Percentiles rank a stretch among this genome's conserved stretches.
Conservation (phyloP, 78 protist genomes). For the Salpingoeca rosetta region DNA sequence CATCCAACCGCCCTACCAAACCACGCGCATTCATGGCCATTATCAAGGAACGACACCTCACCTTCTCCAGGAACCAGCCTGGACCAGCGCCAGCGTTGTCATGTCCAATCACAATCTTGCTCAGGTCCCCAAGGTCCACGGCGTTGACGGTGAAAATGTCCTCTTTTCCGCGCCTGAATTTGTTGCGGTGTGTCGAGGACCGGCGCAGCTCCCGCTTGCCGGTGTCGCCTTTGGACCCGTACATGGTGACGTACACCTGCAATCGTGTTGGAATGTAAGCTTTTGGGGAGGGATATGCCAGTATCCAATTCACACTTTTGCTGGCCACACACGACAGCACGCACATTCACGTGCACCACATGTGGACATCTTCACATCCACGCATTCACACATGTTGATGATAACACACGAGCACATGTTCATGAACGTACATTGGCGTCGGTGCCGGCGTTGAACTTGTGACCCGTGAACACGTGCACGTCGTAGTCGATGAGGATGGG, state of each 20-base stretch:
- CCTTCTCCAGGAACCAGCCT: constrained; percentile 11
- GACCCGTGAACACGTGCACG: background rate
- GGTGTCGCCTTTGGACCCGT: background rate
- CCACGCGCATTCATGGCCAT: too few relatives aligned
- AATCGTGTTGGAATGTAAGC: too few relatives aligned
- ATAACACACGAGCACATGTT: too few relatives aligned
- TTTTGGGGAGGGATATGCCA: too few relatives aligned
- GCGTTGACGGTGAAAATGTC: background rate
- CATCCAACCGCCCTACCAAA: too few relatives aligned
- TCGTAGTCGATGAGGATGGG: background rate
- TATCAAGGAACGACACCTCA: too few relatives aligned
- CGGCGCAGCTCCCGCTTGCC: background rate
- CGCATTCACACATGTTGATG: too few relatives aligned
- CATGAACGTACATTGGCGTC: too few relatives aligned
- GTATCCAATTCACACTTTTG: too few relatives aligned
- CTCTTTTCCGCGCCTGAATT: background rate
- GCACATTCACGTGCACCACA: too few relatives aligned
- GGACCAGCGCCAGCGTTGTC: constrained; percentile 10
- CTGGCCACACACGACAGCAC: too few relatives aligned
- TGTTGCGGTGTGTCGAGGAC: background rate
- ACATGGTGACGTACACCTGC: background rate
- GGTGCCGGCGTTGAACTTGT: constrained; percentile 9
- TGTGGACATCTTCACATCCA: too few relatives aligned
- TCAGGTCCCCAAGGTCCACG: background rate
- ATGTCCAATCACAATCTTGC: background rate